These are phyloP conservation scores for Ogataea polymorpha DNA, from an alignment of 805 yeast species.

Conservation along the genomic window DNA sequence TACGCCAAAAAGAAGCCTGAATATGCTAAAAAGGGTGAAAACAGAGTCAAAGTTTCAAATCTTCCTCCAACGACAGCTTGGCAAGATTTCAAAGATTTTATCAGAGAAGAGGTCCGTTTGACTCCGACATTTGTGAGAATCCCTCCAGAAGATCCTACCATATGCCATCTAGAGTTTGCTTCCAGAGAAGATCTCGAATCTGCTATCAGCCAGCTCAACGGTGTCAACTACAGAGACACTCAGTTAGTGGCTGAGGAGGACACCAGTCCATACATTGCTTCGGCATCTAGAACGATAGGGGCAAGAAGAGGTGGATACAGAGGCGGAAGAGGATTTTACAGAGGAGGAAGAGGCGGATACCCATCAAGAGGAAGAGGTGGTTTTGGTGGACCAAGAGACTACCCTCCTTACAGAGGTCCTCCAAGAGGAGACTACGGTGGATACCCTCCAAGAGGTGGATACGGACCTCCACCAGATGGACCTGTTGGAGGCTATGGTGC, in stretches of 20 bases:
- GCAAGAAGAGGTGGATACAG: conserved; percentile 42
- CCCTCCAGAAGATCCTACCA: conserved; percentile 41
- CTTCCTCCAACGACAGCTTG: conserved; percentile 77
- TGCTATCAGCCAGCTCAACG: conserved; percentile 73
- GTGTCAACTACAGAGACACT: conserved; percentile 61
- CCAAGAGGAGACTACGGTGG: conserved; percentile 26
- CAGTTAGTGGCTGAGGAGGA: conserved; percentile 77
- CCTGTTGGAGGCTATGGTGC: conserved; percentile 33
- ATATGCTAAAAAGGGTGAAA: conserved; percentile 64
- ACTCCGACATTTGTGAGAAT: conserved; percentile 62
- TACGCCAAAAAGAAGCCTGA: conserved; percentile 51
- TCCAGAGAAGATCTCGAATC: conserved; percentile 71
- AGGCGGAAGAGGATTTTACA: conserved; percentile 45
- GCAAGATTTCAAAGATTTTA: conserved; percentile 90
- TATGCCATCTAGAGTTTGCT: conserved; percentile 53
- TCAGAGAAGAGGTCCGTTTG: conserved; percentile 66
- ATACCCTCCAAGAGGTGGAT: conserved; percentile 28
- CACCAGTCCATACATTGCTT: conserved; percentile 50
- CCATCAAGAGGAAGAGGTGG: conserved; percentile 31
- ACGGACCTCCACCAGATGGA: conserved; percentile 22
- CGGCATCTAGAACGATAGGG: conserved; percentile 47
- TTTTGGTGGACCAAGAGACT: conserved; percentile 29
- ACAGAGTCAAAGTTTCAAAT: conserved; percentile 64
- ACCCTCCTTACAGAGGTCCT: conserved; percentile 27
- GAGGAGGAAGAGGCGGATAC: conserved; percentile 35